These are phyloP conservation scores for Silene vulgaris DNA, from an alignment of 179 eudicot species.

Conservation along the genomic window DNA sequence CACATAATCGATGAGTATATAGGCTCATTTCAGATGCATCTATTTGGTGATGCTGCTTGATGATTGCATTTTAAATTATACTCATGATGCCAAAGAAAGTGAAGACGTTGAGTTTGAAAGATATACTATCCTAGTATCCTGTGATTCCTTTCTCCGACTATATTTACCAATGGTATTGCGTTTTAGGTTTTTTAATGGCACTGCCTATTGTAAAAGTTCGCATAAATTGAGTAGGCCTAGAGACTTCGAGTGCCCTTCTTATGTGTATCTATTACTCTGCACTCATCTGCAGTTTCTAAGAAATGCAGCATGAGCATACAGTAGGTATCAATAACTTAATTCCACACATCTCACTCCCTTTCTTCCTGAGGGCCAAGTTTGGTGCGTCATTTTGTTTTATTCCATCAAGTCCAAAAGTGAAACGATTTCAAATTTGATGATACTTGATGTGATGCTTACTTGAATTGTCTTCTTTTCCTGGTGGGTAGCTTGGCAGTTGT, in stretches of 20 bases:
- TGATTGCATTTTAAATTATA: no score
- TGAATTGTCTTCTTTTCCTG: not conserved
- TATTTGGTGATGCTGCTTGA: no score
- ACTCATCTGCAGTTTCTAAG: no score
- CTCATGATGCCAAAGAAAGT: not conserved
- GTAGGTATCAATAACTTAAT: not conserved
- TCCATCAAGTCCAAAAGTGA: not conserved
- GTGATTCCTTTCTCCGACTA: not conserved
- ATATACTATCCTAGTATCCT: no score
- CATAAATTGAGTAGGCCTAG: not conserved
- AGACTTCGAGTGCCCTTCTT: not conserved
- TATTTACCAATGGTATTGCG: no score
- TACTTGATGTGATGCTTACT: not conserved
- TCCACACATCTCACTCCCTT: not conserved
- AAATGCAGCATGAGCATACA: not conserved
- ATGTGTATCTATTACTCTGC: not conserved
- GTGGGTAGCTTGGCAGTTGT: not conserved
- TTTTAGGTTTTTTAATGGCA: no score
- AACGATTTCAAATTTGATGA: not conserved
- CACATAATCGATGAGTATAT: not conserved
- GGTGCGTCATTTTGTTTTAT: not conserved
- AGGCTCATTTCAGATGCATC: no score
- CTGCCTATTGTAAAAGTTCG: no score
- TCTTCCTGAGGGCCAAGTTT: not conserved
- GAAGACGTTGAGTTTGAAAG: not conserved